Conservation (phyloP, 2,329 filamentous ascomycete species). For the Venturia asperata region DNA sequence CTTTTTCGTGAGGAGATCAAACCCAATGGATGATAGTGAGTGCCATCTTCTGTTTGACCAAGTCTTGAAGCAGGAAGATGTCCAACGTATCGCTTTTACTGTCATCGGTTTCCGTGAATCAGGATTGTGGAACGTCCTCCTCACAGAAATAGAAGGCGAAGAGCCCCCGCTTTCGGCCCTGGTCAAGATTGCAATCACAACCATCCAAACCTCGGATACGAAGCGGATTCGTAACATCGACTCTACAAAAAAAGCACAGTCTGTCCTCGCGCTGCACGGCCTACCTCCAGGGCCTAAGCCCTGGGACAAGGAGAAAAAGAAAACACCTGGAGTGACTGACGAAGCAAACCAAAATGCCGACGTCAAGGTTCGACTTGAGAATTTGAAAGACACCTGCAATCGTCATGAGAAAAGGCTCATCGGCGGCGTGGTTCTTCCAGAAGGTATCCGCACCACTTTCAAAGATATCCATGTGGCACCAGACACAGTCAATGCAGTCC, state of each 20-base stretch:
- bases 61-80: constrained; percentile 46
- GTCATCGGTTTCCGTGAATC: constrained; percentile 40
- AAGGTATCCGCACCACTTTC: constrained; percentile 80
- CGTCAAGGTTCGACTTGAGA: constrained; percentile 33
- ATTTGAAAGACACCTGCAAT: constrained; percentile 54
- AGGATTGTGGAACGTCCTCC: background rate
- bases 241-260: constrained; percentile 22
- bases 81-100: constrained; percentile 52
- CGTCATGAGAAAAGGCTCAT: constrained; percentile 77
- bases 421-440: constrained; percentile 71
- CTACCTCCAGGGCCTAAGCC: constrained; percentile 36
- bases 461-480: constrained; percentile 73
- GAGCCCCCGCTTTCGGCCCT: background rate
- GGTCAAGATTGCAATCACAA: background rate
- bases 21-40: background rate
- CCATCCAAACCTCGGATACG: constrained; percentile 32
- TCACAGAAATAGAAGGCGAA: background rate
- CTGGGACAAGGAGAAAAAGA: background rate
- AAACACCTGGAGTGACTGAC: constrained; percentile 21
- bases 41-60: constrained; percentile 22
- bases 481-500: constrained; percentile 79
- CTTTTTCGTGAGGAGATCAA: background rate
- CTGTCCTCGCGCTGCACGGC: constrained; percentile 35
- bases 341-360: constrained; percentile 5
- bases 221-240: constrained; percentile 13